Percentiles rank a stretch among this genome's conserved stretches.
phyloP scores from a whole-genome alignment of 2,329 filamentous ascomycete genomes.

The Periconia sp. region DNA sequence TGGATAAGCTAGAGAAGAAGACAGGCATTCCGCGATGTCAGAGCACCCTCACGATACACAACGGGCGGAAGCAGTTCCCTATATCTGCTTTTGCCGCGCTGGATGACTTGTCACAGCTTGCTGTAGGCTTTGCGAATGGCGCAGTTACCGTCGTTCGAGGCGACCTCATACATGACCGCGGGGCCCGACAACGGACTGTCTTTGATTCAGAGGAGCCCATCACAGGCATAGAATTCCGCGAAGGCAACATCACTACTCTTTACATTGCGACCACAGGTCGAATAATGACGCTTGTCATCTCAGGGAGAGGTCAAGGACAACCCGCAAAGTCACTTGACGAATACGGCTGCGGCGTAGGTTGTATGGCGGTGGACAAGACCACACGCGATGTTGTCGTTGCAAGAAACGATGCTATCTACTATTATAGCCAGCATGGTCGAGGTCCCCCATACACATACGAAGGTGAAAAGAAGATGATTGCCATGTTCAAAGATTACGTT shows the following conservation, averaged over 20 bases:
- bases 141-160: conserved; percentile 92
- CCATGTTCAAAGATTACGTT: conserved; percentile 83
- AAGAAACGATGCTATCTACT: conserved; percentile 93
- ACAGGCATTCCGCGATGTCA: conserved; percentile 87
- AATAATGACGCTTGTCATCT: conserved; percentile 85
- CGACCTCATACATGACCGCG: conserved; percentile 92
- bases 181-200: conserved; percentile 90
- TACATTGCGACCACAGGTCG: conserved; percentile 92
- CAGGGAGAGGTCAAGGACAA: conserved; percentile 86
- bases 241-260: conserved; percentile 71
- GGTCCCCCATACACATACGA: conserved; percentile 92
- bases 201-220: conserved; percentile 97
- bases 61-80: conserved; percentile 92
- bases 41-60: conserved; percentile 84
- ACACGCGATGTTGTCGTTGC: conserved; percentile 90
- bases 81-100: conserved; percentile 89
- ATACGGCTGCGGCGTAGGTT: conserved; percentile 87
- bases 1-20: conserved; percentile 94
- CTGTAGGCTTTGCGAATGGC: conserved; percentile 94
- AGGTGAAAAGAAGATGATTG: conserved; percentile 82
- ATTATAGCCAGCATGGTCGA: conserved; percentile 83
- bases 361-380: conserved; percentile 84
- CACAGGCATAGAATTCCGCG: conserved; percentile 82
- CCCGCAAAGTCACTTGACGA: conserved; percentile 89
- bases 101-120: conserved; percentile 88